Evolutionary conservation across 2,329 filamentous ascomycete species (phyloP), one percentile per base, ranked within the genome.

Genomic region (Colletotrichum sansevieriae): DNA sequence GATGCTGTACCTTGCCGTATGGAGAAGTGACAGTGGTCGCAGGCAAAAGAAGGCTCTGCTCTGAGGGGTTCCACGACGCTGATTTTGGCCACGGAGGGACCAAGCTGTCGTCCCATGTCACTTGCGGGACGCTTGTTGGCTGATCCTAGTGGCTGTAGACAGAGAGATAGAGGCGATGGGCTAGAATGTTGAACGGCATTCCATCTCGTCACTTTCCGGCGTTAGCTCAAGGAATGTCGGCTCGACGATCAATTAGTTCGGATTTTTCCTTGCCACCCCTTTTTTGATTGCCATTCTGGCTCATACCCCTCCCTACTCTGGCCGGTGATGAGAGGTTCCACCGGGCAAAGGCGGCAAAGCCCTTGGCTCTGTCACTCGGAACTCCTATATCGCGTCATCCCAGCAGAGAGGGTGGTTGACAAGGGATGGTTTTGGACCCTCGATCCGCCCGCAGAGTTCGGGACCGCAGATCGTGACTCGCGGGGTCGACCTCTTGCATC

Each of bases 31-130:
- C 35, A 33, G 15, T 46, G 18, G n/a, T 41, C 20, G 46, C 41
- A 37, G 20, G 33, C 54, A 35, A 54, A 39, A 54, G 54, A 54
- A 39, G n/a, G 47, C 46, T 13, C 35, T 58, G 11, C 33, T 49
- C 29, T 58, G 39, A 33, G 44, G 25, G 49, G 5, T 37, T 37
- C 51, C 52, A 39, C 39, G 20, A 18, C 37, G 54, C 54, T 33
- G 54, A 41, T 33, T 54, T 25, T 54, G 35, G 47, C 25, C 49
- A 39, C 51, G 22, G 39, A 63, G 51, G 46, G 46, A 15, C 57
- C 57, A 65, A 46, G 61, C 61, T 65, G 65, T 65, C 65, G 56
- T 69, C 66, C 62, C 66, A 69, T 69, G 66, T 69, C 66, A 51
- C 41, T 66, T 61, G 49, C 66, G 66, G 63, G 49, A 66, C 65